Evolutionary conservation across 1,139 yeast species (phyloP), one percentile per base, ranked within the genome.

Genomic region (Wickerhamomyces sp.): DNA sequence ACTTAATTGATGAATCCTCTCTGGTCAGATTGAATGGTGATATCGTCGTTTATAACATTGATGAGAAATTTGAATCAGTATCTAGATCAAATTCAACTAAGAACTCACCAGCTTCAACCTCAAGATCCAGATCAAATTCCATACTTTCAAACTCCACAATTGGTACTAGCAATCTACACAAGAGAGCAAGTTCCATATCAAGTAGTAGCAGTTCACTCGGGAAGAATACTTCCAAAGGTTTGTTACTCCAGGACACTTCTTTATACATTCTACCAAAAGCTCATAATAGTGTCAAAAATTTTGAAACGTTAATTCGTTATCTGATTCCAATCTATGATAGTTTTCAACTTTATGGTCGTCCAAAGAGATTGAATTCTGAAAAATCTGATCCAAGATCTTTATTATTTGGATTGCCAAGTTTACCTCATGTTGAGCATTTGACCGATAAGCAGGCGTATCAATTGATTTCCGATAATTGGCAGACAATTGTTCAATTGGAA

Each of bases 241-340:
- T 44, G 11, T 42, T 37, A 7, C 42, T 56, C 11, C 49, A 45
- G 36, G 47, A 50, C 34, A 45, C 93, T 7, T 73, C 88, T 4
- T 73, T 88, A 34, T 87, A 86, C 59, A 62, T 88, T 53, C 84
- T 88, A 86, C 95, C 96, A 13, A 93, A 86, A 59, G 79, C 72
- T 53, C 95, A 86, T 62, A 81, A 88, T 13, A 79, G 91, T n/a
- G 94, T 88, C 31, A 85, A 87, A 2, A 93, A 93, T 4, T 87
- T 79, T 63, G 95, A 88, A 63, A 87, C 94, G 7, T 71, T 88
- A 61, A 86, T 88, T 47, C 69, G 96, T 48, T 83, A 84, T 55
- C 65, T 88, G 53, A 72, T 88, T 7, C 96, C 96, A 0, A 65
- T 84, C 15, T 71, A 83, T 61, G 95, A 88, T 61, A 73, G 88